Base-by-base conservation (phyloP, 2,329 filamentous ascomycete species). In the Fusarium vanettenii region DNA sequence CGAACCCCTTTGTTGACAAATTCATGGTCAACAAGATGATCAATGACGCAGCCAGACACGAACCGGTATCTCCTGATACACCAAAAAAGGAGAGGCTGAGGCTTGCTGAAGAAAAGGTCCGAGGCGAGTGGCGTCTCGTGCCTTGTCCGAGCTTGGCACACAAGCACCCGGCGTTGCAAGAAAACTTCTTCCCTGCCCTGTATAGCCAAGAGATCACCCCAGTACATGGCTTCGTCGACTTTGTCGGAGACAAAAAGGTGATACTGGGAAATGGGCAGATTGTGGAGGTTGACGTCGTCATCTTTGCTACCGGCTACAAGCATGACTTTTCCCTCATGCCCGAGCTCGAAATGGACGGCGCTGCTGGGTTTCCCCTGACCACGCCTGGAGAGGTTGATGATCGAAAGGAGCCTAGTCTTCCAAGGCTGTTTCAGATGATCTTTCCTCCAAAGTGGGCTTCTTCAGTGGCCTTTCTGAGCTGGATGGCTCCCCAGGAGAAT, bases 401-500 rank as follows among this genome's bases (percentile, higher is more conserved):
- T 6, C 9, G 29, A 29, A 14, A 57, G 2, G n/a, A 45, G 16
- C 50, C 62, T 0, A 20, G 31, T 25, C 16, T 64, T 2, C 50
- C 62, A 8, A 37, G 62, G 7, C 9, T 64, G 16, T 64, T 64
- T 37, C 50, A 64, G 2, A 64, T 59, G 50, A 59, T 64, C 6
- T 64, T 64, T 20, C 62, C 62, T 10, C 62, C 62, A 10, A 59
- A 27, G 18, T 59, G 62, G 50, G 62, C 62, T 35, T 64, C 50
- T 1, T 64, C 62, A 2, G 33, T 59, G 1, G 62, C 62, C 4
- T 64, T 64, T 16, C 31, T 59, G 4, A 64, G 62, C 5, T 64
- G 62, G 62, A 59, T 64, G 62, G 37, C 62, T 6, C 62, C 62
- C 2, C 62, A 64, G 7, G 62, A 64, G 50, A 64, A 64, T 35